Percentiles rank a stretch among this genome's conserved stretches.
phyloP scores from a whole-genome alignment of 106 monocot species.

The Xerophyta viscosa region DNA sequence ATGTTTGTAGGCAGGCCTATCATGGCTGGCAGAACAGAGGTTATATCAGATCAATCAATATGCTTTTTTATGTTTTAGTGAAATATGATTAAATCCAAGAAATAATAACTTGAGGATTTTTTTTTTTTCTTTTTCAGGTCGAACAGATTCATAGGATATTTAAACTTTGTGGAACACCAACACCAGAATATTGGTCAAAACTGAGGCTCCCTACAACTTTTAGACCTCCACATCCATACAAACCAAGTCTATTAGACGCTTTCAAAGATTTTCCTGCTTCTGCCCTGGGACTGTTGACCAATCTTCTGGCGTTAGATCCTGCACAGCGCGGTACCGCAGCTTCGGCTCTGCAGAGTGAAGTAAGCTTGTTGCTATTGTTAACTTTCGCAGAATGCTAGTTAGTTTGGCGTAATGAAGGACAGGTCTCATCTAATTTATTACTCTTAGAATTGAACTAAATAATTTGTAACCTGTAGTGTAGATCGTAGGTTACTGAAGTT shows the following conservation, averaged over 20 bases:
- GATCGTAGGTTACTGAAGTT: too few species aligned
- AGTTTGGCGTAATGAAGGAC: too few species aligned
- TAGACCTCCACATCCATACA: slow-evolving; percentile 24
- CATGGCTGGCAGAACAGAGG: slow-evolving; percentile 26
- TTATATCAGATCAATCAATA: not conserved
- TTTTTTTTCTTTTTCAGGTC: too few species aligned
- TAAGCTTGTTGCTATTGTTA: too few species aligned
- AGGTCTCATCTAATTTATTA: too few species aligned
- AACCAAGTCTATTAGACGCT: slow-evolving; percentile 21
- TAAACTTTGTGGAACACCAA: slow-evolving; percentile 40
- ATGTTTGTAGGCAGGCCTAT: slow-evolving; percentile 25
- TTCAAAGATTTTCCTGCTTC: slow-evolving; percentile 30
- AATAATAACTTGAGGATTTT: too few species aligned
- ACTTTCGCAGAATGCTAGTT: too few species aligned
- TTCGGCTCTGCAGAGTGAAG: slow-evolving; percentile 33
- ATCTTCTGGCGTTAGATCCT: slow-evolving; percentile 33
- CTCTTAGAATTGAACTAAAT: too few species aligned
- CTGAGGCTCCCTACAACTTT: slow-evolving; percentile 26
- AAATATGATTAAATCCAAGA: too few species aligned
- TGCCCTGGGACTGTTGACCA: slow-evolving; percentile 17
- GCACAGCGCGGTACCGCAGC: slow-evolving; percentile 29
- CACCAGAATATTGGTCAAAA: slow-evolving; percentile 35
- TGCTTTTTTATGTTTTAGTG: not conserved
- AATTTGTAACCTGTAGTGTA: too few species aligned
- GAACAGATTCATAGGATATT: slow-evolving; percentile 39